Base-by-base conservation (phyloP, 345 rosid genomes). In the Combretum micranthum region DNA sequence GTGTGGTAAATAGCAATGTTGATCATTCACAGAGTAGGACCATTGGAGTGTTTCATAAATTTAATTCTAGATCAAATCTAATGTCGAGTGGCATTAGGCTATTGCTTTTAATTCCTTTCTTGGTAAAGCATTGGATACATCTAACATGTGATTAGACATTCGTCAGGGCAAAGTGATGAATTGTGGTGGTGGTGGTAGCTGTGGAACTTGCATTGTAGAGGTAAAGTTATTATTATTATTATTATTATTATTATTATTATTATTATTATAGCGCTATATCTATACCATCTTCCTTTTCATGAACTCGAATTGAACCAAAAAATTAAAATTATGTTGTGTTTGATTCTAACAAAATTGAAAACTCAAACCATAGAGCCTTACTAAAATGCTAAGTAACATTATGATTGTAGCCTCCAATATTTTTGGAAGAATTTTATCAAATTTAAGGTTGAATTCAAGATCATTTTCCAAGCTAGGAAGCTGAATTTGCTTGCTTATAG, bases 141-240 rank as follows among this genome's bases (percentile, higher is more conserved):
- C 22, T 49, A n/a, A n/a, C 12, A 49, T n/a, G 19, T 9, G 21
- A 11, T 15, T 7, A 3, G 10, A 49, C 14, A 26, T 57, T 61
- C 51, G 32, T 17, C 69, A 92, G 98, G 96, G 96, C 9, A 92
- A 92, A 68, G 76, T 81, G 57, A 86, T 86, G 96, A 88, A 88
- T 62, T 92, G 93, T 72, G 96, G 98, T 43, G 98, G 98, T 13
- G 87, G 83, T 47, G 96, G 96, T 56, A 88, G 90, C 66, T 87
- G 98, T 62, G 96, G 98, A 65, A 87, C 95, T 69, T 85, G 96
- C 74, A 83, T 87, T 68, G 96, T 83, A 3, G 85, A 91, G 90
- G 94, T 87, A 72, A 59, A 52, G 9, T 15, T 4, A 2, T 13
- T 14, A 14, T 1, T 13, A 1, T 18, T 20, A 13, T 20, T 51